These are phyloP conservation scores for Psidium friedrichsthalianum DNA, from an alignment of 345 rosid species.

Conservation along the genomic window DNA sequence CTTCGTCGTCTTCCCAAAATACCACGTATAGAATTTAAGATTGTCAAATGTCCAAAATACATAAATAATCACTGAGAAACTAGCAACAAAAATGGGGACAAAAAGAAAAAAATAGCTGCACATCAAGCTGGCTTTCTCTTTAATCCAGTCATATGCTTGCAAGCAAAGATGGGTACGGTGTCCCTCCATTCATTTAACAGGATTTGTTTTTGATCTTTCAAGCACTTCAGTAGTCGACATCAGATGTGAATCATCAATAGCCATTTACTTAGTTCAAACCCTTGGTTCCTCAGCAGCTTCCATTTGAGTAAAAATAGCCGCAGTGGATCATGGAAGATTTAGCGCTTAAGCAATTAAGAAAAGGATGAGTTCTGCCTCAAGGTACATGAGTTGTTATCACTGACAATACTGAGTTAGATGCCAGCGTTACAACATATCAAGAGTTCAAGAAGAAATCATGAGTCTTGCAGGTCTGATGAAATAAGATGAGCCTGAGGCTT, in stretches of 20 bases:
- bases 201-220: constrained; percentile 18
- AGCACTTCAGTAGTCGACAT: constrained; percentile 36
- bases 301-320: constrained; percentile 26
- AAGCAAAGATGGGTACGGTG: constrained; percentile 26
- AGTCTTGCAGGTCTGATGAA: background rate
- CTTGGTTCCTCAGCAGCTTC: constrained; percentile 40
- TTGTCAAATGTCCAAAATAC: constrained; percentile 12
- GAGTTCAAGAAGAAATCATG: background rate
- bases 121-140: background rate
- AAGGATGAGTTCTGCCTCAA: background rate
- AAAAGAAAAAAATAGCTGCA: background rate
- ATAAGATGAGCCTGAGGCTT: background rate
- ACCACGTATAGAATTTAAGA: background rate
- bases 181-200: background rate
- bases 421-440: background rate
- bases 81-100: background rate
- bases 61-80: background rate
- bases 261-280: constrained; percentile 20
- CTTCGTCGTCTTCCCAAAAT: constrained; percentile 15
- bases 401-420: background rate
- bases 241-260: constrained; percentile 15
- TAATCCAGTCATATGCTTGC: constrained; percentile 15
- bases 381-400: background rate
- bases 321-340: constrained; percentile 44
- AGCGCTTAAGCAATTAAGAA: constrained; percentile 62